Base-by-base conservation (phyloP, 805 yeast genomes). In the Metschnikowia chrysomelidarum region DNA sequence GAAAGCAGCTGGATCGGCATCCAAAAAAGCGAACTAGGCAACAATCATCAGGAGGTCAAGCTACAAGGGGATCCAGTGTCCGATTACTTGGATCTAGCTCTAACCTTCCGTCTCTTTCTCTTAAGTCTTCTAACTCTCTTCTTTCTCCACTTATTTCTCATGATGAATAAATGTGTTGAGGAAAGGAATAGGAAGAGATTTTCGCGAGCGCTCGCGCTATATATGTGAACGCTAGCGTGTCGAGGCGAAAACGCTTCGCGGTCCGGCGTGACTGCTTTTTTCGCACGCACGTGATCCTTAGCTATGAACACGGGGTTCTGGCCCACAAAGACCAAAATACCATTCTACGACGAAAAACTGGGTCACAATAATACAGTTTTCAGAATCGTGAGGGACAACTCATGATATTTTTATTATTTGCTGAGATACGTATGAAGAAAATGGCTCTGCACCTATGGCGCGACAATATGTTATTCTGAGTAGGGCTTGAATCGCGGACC, bases 41-140 rank as follows among this genome's bases (percentile, higher is more conserved):
- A 18, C 34, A 31, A 27, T 31, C 36, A 29, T 22, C 29, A 22
- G 19, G 39, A 36, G 39, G 39, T 37, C 45, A 32, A 28, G 45
- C 45, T 36, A 40, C 32, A n/a, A 36, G 28, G 29, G 26, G 42
- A 39, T 44, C 49, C 40, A 36, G 38, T 34, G 68, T 65, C 68
- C 83, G 85, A 78, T 84, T 84, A 86, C 82, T 86, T 86, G 80
- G 96, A 87, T 87, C 98, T 88, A 77, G 98, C 98, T 87, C 98
- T 87, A 67, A 91, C 96, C 96, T 91, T 91, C 97, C 98, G 96
- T 85, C 98, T 87, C 95, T 91, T 91, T 82, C 97, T 87, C 87
- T 91, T 91, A 71, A 91, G 86, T 87, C 98, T 87, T 87, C 98
- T 89, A 75, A 85, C 95, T 89, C 98, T 91, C 95, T 91, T 91